Evolutionary conservation across 2,329 filamentous ascomycete species (phyloP).

Genomic region (Hypoxylon sp.): DNA sequence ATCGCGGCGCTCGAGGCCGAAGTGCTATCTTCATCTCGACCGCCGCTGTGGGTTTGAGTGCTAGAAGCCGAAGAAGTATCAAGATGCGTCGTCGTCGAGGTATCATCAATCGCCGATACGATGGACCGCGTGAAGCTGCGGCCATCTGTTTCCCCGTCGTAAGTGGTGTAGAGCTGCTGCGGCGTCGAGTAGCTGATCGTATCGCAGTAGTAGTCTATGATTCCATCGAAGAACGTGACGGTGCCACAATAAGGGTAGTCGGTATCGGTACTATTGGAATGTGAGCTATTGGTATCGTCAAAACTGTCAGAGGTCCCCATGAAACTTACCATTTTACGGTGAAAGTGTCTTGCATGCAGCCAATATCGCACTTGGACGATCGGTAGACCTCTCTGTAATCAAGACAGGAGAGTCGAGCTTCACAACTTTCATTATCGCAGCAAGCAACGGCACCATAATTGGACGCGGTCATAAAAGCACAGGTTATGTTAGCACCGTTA

Average conservation of each 20-base stretch:
- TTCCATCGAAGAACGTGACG: conserved; percentile 50
- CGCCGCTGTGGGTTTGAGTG: not conserved
- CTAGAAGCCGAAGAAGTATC: not conserved
- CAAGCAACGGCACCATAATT: conserved; percentile 53
- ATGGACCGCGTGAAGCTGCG: conserved; percentile 42
- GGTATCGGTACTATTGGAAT: conserved; percentile 46
- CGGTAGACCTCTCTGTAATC: conserved; percentile 48
- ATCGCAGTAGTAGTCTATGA: conserved; percentile 57
- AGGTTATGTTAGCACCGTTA: conserved; percentile 43
- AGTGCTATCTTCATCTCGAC: not conserved
- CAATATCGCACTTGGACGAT: conserved; percentile 50
- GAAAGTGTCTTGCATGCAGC: conserved; percentile 51
- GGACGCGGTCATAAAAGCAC: conserved; percentile 51
- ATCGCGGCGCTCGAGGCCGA: not conserved
- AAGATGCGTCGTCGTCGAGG: conserved; percentile 6
- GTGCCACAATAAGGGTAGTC: conserved; percentile 55
- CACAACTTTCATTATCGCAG: conserved; percentile 49
- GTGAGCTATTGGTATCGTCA: conserved; percentile 29
- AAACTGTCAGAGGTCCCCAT: not conserved
- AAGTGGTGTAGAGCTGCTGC: conserved; percentile 53
- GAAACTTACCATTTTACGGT: conserved; percentile 57
- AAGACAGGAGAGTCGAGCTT: conserved; percentile 49
- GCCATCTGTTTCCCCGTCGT: conserved; percentile 47
- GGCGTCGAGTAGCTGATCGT: conserved; percentile 44
- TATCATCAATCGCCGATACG: conserved; percentile 20